Conservation (phyloP, 228 moss, liverwort and hornwort species). For the Sphagnum fallax region DNA sequence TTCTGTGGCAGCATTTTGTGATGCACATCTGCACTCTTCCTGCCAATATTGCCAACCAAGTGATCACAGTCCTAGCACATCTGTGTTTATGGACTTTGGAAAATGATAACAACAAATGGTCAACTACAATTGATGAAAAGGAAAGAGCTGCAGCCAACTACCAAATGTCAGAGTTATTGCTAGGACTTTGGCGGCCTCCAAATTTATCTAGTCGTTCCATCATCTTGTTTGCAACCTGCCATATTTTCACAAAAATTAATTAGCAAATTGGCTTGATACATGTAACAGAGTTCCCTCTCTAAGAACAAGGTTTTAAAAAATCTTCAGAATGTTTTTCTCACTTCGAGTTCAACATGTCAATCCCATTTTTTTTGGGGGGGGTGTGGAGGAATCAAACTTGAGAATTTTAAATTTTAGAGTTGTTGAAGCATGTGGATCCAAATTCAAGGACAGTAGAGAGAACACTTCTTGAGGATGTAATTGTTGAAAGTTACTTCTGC, state of each 20-base stretch:
- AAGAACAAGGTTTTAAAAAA: neutral
- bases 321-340: slow-evolving; percentile 1
- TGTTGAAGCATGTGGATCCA: neutral
- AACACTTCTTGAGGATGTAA: neutral
- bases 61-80: neutral
- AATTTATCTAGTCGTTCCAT: slow-evolving; percentile 39
- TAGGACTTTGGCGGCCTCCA: slow-evolving; percentile 48
- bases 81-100: neutral
- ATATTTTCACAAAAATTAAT: too few relatives aligned
- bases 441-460: neutral
- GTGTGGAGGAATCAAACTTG: neutral
- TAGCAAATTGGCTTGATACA: too few relatives aligned
- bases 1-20: slow-evolving; percentile 30
- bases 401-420: neutral
- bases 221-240: slow-evolving; percentile 60
- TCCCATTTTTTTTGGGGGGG: neutral
- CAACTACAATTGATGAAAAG: too few relatives aligned
- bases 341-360: neutral
- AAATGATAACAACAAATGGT: neutral
- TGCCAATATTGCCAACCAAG: slow-evolving; percentile 3
- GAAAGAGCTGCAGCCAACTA: slow-evolving; percentile 2
- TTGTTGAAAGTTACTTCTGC: slow-evolving; percentile 47
- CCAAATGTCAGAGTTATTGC: slow-evolving; percentile 47
- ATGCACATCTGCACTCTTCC: slow-evolving; percentile 43
- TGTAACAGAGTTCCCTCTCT: too few relatives aligned